Percentiles rank a stretch among this genome's conserved stretches.
Conservation (phyloP, 2,329 filamentous ascomycete genomes). For the Penicillium freii region DNA sequence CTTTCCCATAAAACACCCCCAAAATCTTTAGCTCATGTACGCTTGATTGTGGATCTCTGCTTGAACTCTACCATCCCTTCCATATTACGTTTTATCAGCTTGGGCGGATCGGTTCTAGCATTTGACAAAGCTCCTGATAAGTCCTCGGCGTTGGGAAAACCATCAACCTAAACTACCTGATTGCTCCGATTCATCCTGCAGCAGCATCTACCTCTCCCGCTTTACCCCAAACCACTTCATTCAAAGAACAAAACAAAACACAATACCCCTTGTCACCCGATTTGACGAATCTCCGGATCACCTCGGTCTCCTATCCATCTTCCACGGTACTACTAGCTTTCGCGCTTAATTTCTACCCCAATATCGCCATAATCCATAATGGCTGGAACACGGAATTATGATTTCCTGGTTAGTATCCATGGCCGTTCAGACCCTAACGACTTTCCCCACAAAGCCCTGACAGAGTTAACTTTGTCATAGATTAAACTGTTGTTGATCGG, state of each 20-base stretch:
- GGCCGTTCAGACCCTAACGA: neutral
- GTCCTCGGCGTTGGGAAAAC: neutral
- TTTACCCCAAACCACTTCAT: neutral
- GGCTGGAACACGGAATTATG: conserved; percentile 98
- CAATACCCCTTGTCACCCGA: neutral
- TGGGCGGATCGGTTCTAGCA: neutral
- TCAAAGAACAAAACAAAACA: neutral
- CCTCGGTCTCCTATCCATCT: neutral
- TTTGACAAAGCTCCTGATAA: conserved; percentile 3
- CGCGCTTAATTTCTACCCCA: conserved; percentile 6
- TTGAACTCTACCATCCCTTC: neutral
- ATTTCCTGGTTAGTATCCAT: conserved; percentile 76
- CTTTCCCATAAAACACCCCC: conserved; percentile 4
- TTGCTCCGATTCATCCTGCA: conserved; percentile 1
- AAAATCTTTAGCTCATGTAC: neutral
- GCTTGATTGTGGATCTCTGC: conserved; percentile 1
- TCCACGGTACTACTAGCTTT: neutral
- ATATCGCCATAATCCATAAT: conserved; percentile 51
- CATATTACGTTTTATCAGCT: neutral
- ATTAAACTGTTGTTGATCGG: conserved; percentile 97
- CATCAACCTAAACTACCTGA: conserved; percentile 4
- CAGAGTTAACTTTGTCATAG: conserved; percentile 47
- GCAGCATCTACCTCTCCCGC: neutral
- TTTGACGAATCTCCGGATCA: neutral
- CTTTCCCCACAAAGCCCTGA: neutral